Percentiles rank a stretch among this genome's conserved stretches.
Evolutionary conservation across 768 basidiomycete genomes (phyloP).

Genomic region (Hemileccinum impolitum): DNA sequence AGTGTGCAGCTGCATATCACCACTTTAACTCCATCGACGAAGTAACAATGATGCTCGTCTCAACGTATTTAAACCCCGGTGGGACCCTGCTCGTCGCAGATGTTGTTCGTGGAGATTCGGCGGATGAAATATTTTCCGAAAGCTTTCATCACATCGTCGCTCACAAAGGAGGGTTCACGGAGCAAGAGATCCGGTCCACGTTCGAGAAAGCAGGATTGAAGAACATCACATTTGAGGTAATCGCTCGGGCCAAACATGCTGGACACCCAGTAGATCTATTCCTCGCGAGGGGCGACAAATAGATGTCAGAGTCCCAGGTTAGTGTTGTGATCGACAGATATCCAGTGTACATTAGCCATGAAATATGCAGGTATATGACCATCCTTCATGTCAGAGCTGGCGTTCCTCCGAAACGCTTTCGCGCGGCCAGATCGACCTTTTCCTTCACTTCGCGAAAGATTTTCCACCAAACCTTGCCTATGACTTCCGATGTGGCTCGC

Average conservation of each 20-base stretch:
- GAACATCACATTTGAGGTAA: constrained; percentile 39
- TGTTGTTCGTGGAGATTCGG: constrained; percentile 33
- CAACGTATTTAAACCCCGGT: constrained; percentile 54
- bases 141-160: constrained; percentile 45
- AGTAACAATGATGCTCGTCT: constrained; percentile 50
- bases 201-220: constrained; percentile 55
- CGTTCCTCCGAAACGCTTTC: constrained; percentile 69
- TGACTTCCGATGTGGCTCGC: constrained; percentile 34
- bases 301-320: neutral
- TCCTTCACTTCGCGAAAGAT: constrained; percentile 68
- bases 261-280: constrained; percentile 46
- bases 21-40: constrained; percentile 50
- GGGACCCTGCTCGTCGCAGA: constrained; percentile 62
- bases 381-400: constrained; percentile 52
- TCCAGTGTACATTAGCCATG: no score
- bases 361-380: neutral
- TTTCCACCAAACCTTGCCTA: constrained; percentile 79
- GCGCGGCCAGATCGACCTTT: constrained; percentile 61
- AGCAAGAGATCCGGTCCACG: constrained; percentile 43
- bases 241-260: constrained; percentile 28
- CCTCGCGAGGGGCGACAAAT: constrained; percentile 51
- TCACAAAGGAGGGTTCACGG: constrained; percentile 51
- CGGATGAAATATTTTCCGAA: constrained; percentile 29
- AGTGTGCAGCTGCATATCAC: constrained; percentile 68
- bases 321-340: no score